Conservation (phyloP, 2,329 filamentous ascomycete species). For the Paecilomyces dactylethromorphus region DNA sequence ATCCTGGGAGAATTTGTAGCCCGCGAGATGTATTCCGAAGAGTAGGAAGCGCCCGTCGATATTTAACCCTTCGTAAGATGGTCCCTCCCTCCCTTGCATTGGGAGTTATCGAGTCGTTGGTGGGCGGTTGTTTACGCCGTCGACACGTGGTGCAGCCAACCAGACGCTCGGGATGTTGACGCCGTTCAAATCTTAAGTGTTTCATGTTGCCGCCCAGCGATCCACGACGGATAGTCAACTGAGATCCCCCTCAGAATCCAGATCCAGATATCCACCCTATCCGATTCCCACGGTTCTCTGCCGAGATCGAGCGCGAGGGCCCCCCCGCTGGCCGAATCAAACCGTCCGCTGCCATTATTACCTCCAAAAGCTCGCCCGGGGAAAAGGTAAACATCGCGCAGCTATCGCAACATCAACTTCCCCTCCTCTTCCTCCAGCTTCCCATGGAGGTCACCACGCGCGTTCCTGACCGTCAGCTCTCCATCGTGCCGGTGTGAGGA, state of each 20-base stretch:
- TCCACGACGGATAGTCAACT: background rate
- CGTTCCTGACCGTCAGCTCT: background rate
- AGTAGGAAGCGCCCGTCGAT: no score
- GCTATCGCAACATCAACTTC: background rate
- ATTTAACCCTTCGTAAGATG: background rate
- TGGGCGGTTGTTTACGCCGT: background rate
- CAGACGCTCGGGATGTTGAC: conserved; percentile 1
- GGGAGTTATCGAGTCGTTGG: background rate
- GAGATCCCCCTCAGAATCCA: background rate
- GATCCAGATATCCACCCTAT: background rate
- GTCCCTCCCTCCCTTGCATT: background rate
- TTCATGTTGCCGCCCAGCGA: background rate
- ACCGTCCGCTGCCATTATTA: background rate
- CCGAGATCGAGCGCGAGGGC: background rate
- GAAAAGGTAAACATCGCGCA: background rate
- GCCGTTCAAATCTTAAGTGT: background rate
- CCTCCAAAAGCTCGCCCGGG: background rate
- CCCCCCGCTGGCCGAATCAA: background rate
- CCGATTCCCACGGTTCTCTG: background rate
- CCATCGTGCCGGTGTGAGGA: background rate
- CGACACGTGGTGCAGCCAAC: conserved; percentile 1
- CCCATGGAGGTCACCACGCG: background rate
- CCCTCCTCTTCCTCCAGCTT: background rate
- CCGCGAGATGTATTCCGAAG: background rate
- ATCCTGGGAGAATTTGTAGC: background rate